These are phyloP conservation scores for Phytophthora citricola DNA, from an alignment of 352 stramenopile species.

Conservation along the genomic window DNA sequence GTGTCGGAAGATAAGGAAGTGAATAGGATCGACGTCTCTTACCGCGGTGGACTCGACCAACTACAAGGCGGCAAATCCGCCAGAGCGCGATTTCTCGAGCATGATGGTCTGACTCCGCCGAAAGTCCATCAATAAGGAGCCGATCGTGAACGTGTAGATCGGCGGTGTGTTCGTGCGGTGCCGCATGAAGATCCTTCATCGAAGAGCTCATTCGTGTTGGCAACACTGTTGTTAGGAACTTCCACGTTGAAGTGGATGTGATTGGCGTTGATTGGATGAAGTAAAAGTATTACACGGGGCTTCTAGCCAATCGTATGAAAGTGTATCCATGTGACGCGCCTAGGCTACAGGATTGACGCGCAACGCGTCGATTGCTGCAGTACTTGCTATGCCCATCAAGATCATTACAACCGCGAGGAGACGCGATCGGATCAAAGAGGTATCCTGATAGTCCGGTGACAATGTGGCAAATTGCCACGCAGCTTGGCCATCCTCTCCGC, in stretches of 20 bases:
- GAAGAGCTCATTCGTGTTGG: too few species aligned
- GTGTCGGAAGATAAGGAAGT: conserved; percentile 80
- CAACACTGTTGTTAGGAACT: too few species aligned
- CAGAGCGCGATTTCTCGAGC: conserved; percentile 6
- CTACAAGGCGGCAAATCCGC: conserved; percentile 1
- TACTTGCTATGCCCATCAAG: background rate
- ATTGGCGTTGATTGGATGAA: background rate
- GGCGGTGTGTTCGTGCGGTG: too few species aligned
- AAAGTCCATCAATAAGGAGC: conserved; percentile 1
- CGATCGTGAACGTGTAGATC: conserved; percentile 17
- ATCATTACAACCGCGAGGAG: background rate
- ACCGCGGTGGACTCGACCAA: conserved; percentile 44
- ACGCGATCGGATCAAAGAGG: background rate
- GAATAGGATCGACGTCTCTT: conserved; percentile 74
- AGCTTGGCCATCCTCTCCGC: background rate
- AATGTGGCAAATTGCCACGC: background rate
- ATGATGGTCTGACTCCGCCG: conserved; percentile 11
- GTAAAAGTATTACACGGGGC: background rate
- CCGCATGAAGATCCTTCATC: too few species aligned
- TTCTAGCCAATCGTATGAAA: too few species aligned
- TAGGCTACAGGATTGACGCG: background rate
- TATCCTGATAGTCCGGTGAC: background rate
- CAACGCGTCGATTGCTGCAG: background rate
- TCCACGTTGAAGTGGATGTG: background rate
- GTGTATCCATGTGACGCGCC: background rate